A percentile compares a stretch with the other conserved stretches of the same genome.
These are phyloP conservation scores for Arthrinium phaeospermum DNA, from an alignment of 2,329 filamentous ascomycete species.

Conservation along the genomic window DNA sequence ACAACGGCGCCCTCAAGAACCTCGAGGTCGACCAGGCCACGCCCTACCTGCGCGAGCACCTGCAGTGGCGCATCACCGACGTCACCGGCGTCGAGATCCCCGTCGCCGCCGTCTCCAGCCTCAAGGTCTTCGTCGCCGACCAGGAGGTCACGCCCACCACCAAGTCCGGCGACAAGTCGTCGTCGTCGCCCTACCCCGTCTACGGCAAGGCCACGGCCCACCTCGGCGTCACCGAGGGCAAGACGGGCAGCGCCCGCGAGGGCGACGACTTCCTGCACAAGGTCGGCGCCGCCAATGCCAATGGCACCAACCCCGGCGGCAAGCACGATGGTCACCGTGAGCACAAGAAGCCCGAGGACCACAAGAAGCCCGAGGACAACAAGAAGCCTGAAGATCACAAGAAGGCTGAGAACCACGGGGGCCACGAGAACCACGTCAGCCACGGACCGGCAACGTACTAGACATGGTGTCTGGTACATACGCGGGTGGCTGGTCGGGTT, in stretches of 20 bases:
- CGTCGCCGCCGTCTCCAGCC: not conserved
- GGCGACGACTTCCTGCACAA: slow-evolving; percentile 16
- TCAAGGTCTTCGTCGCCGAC: slow-evolving; percentile 18
- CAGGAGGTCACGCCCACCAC: slow-evolving; percentile 16
- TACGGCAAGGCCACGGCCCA: slow-evolving; percentile 18
- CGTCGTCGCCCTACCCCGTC: not conserved
- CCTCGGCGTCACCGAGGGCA: slow-evolving; percentile 7
- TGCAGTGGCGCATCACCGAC: slow-evolving; percentile 18
- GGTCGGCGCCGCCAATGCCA: not conserved
- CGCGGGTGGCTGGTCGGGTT: not conserved
- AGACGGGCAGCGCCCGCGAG: not conserved
- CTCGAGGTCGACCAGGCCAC: slow-evolving; percentile 18
- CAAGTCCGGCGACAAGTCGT: not conserved
- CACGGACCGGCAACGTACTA: no score
- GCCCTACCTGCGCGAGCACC: slow-evolving; percentile 10
- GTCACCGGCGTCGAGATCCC: slow-evolving; percentile 4
- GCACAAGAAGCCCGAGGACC: not conserved
- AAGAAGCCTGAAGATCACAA: not conserved
- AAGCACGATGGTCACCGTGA: not conserved
- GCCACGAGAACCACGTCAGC: not conserved
- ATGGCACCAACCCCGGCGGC: not conserved
- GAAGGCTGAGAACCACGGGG: not conserved
- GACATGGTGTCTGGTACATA: not conserved
- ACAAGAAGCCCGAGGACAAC: not conserved
- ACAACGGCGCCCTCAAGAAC: slow-evolving; percentile 17